Conservation (phyloP, 2,329 filamentous ascomycete species). For the Colletotrichum graminicola region DNA sequence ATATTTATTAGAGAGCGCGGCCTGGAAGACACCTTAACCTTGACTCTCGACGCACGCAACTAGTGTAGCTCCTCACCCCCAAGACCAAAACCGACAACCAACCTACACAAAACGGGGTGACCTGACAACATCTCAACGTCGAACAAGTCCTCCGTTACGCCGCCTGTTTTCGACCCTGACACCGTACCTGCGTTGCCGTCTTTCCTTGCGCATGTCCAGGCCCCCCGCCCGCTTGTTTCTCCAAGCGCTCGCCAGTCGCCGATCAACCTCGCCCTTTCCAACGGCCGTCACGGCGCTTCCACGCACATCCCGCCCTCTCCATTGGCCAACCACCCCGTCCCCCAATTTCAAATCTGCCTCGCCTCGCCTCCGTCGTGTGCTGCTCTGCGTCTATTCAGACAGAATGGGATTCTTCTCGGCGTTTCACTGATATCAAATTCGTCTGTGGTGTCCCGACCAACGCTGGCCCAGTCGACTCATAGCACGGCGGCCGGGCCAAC, state of each 20-base stretch:
- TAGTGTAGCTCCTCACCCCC: not conserved
- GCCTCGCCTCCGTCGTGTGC: constrained; percentile 15
- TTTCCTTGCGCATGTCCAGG: constrained; percentile 14
- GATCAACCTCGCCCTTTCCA: constrained; percentile 36
- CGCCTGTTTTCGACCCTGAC: constrained; percentile 29
- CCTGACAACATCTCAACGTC: constrained; percentile 39
- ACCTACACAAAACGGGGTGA: constrained; percentile 25
- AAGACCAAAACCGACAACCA: constrained; percentile 23
- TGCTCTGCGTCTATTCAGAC: constrained; percentile 49
- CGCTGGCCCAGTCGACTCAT: constrained; percentile 39
- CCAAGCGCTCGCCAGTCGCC: constrained; percentile 51
- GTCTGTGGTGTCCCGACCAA: constrained; percentile 32
- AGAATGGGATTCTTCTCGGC: constrained; percentile 43
- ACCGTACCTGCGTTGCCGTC: constrained; percentile 39
- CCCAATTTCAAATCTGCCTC: constrained; percentile 45
- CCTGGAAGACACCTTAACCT: constrained; percentile 29
- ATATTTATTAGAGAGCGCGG: constrained; percentile 35
- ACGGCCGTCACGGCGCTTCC: constrained; percentile 51
- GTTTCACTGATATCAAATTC: constrained; percentile 40
- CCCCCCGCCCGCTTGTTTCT: constrained; percentile 39
- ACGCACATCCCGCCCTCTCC: constrained; percentile 36
- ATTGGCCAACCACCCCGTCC: constrained; percentile 47
- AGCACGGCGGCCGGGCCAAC: constrained; percentile 31
- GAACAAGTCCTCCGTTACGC: constrained; percentile 37
- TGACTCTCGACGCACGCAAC: constrained; percentile 2